phyloP scores from a whole-genome alignment of 495 filamentous ascomycete species.

The Xylaria venustula region DNA sequence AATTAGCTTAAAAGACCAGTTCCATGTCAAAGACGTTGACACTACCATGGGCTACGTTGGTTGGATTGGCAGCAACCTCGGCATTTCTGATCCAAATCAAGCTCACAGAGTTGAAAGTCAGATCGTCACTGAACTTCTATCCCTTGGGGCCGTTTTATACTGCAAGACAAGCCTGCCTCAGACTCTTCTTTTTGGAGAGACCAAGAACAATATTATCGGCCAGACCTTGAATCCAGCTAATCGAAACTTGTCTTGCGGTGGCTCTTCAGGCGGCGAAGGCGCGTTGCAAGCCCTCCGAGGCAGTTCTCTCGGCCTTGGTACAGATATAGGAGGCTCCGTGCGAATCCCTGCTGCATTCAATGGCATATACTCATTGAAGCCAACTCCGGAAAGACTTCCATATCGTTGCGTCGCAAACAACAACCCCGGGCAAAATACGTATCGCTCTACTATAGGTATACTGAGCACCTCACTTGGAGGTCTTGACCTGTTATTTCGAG shows the following conservation, averaged over 20 bases:
- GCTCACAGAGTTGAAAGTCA: slow-evolving; percentile 46
- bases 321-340: slow-evolving; percentile 71
- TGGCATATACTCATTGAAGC: slow-evolving; percentile 60
- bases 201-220: slow-evolving; percentile 66
- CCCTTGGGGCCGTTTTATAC: slow-evolving; percentile 55
- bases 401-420: slow-evolving; percentile 29
- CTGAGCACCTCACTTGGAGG: slow-evolving; percentile 23
- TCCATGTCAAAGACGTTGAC: slow-evolving; percentile 59
- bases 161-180: slow-evolving; percentile 66
- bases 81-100: slow-evolving; percentile 29
- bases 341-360: slow-evolving; percentile 60
- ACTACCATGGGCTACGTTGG: slow-evolving; percentile 36
- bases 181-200: slow-evolving; percentile 51
- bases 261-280: slow-evolving; percentile 62
- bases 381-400: slow-evolving; percentile 57
- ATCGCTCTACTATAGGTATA: slow-evolving; percentile 27
- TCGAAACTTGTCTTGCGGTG: slow-evolving; percentile 57
- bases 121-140: slow-evolving; percentile 36
- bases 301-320: slow-evolving; percentile 48
- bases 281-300: slow-evolving; percentile 47
- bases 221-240: slow-evolving; percentile 64
- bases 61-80: slow-evolving; percentile 30
- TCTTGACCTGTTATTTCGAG: slow-evolving; percentile 36
- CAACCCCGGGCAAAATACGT: slow-evolving; percentile 37
- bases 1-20: slow-evolving; percentile 64